Conservation (phyloP, 2,329 filamentous ascomycete species). For the Alternaria brassicae region DNA sequence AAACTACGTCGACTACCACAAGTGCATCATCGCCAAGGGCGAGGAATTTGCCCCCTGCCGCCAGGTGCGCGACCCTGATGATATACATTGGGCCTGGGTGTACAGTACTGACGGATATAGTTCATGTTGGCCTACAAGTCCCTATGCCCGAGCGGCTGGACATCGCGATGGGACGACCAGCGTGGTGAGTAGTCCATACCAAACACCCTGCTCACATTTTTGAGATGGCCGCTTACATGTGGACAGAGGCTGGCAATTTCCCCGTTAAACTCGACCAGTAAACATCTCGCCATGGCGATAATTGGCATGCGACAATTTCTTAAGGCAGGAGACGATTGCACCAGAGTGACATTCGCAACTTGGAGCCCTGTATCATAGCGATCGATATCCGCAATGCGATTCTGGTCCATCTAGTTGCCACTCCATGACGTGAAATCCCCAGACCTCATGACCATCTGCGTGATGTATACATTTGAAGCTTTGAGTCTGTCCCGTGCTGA, state of each 20-base stretch:
- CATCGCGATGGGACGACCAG: constrained; percentile 95
- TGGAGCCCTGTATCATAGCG: constrained; percentile 41
- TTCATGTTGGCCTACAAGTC: constrained; percentile 97
- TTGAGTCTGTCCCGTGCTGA: background rate
- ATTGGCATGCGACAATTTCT: constrained; percentile 25
- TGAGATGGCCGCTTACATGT: constrained; percentile 8
- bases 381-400: constrained; percentile 39
- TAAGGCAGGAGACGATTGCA: constrained; percentile 25
- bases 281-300: constrained; percentile 22
- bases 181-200: constrained; percentile 69
- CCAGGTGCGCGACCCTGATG: constrained; percentile 69
- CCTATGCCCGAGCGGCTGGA: constrained; percentile 95
- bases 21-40: constrained; percentile 98
- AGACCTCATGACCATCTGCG: constrained; percentile 11
- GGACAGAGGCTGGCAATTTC: constrained; percentile 45
- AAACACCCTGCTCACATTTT: background rate
- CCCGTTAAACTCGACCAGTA: constrained; percentile 50
- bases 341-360: constrained; percentile 33
- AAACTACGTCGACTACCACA: constrained; percentile 99
- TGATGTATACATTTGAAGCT: background rate
- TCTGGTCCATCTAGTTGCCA: constrained; percentile 25
- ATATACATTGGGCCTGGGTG: background rate
- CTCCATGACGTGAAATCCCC: background rate
- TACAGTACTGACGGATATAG: constrained; percentile 60
- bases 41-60: constrained; percentile 97